These are phyloP conservation scores for Aspergillus sp. DNA, from an alignment of 2,329 filamentous ascomycete genomes.

Conservation along the genomic window DNA sequence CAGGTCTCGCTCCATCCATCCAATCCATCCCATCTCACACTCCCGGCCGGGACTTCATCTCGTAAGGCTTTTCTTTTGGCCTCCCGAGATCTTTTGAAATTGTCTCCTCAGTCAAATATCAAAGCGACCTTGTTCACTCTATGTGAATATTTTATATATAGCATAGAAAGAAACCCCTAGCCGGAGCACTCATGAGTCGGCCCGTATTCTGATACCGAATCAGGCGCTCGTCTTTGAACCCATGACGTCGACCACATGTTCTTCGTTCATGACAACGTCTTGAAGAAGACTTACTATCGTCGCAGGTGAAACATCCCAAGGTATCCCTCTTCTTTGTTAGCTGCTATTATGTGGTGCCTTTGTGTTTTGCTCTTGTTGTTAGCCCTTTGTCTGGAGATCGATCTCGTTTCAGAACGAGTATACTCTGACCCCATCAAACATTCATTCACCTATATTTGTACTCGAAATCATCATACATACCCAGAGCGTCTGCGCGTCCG, in stretches of 20 bases:
- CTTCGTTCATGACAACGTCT: conserved; percentile 18
- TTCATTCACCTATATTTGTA: conserved; percentile 9
- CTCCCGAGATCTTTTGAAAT: neutral
- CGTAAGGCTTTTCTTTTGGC: neutral
- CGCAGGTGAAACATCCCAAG: conserved; percentile 7
- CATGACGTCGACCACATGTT: conserved; percentile 28
- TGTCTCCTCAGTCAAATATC: neutral
- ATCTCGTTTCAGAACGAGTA: neutral
- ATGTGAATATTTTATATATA: neutral
- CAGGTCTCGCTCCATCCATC: neutral
- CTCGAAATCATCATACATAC: conserved; percentile 6
- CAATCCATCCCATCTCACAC: neutral
- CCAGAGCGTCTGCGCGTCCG: neutral
- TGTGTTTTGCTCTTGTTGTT: conserved; percentile 15
- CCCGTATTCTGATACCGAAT: conserved; percentile 17
- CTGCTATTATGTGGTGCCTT: conserved; percentile 11
- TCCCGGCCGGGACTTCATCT: neutral
- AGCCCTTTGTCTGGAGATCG: conserved; percentile 11
- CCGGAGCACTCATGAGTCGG: neutral
- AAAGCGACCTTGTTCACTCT: neutral
- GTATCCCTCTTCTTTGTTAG: conserved; percentile 9
- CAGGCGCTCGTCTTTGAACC: conserved; percentile 23
- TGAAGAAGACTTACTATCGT: conserved; percentile 2
- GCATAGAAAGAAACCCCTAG: neutral
- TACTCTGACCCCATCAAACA: neutral